Conservation (phyloP, 2,329 filamentous ascomycete species). For the Phyllachora maydis region DNA sequence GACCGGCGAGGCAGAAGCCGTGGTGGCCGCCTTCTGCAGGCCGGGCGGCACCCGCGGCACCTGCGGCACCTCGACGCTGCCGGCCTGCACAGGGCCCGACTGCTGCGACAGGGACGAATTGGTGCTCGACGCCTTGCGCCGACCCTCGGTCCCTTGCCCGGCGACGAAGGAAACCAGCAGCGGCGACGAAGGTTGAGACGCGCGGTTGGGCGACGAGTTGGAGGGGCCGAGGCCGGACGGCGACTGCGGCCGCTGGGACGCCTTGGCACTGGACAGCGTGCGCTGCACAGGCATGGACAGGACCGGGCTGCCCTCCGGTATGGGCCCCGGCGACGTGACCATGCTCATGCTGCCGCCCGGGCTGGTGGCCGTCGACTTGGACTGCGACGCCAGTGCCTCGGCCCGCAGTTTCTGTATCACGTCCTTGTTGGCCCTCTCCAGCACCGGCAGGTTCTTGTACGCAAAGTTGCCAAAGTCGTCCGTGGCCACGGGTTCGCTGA, state of each 20-base stretch:
- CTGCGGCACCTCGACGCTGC: slow-evolving; percentile 53
- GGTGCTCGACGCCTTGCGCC: slow-evolving; percentile 81
- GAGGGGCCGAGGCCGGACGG: slow-evolving; percentile 62
- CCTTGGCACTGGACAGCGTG: slow-evolving; percentile 66
- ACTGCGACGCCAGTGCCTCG: slow-evolving; percentile 58
- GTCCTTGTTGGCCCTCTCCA: slow-evolving; percentile 97
- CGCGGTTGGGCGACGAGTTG: slow-evolving; percentile 72
- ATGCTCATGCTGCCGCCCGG: slow-evolving; percentile 17
- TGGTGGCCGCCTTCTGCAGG: slow-evolving; percentile 38
- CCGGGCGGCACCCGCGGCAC: slow-evolving; percentile 39
- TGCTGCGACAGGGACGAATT: slow-evolving; percentile 71
- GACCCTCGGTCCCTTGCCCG: slow-evolving; percentile 53
- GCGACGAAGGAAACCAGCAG: slow-evolving; percentile 94
- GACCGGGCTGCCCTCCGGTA: slow-evolving; percentile 61
- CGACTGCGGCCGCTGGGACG: slow-evolving; percentile 59
- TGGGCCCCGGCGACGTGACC: slow-evolving; percentile 39
- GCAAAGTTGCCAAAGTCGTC: slow-evolving; percentile 95
- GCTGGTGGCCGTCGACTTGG: slow-evolving; percentile 25
- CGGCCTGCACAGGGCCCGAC: slow-evolving; percentile 50
- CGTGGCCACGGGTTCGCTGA: slow-evolving; percentile 72
- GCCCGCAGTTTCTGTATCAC: slow-evolving; percentile 91
- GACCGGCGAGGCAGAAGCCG: slow-evolving; percentile 30
- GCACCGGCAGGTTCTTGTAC: slow-evolving; percentile 90
- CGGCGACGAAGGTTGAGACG: slow-evolving; percentile 63
- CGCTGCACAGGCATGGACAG: slow-evolving; percentile 63